Base-by-base conservation (phyloP, 306 rosid genomes). In the Lotus japonicus region DNA sequence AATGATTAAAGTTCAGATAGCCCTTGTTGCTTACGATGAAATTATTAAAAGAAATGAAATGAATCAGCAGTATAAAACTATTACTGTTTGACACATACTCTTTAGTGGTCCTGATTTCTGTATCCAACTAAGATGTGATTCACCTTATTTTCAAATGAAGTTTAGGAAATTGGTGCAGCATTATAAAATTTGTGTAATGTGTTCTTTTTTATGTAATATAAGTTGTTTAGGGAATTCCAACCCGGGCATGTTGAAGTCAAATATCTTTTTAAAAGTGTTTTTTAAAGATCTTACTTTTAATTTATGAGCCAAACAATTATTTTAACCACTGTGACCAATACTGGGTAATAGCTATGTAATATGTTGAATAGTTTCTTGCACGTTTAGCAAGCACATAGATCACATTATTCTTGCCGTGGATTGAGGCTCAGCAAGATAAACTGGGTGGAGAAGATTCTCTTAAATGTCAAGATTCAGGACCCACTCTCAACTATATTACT, bases 331-430 rank as follows among this genome's bases (percentile, higher is more conserved):
- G 23, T 3, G 23, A n/a, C n/a, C n/a, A n/a, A n/a, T n/a, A n/a
- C n/a, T n/a, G n/a, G n/a, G n/a, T n/a, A n/a, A n/a, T 21, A 21
- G 23, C 3, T 21, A 21, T 21, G 23, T 21, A 21, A 44, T 28
- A 13, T 31, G 55, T 2, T 50, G 12, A 3, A 2, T 41, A 51
- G 56, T 41, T 60, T 50, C 35, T 58, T 41, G 58, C 70, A 42
- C 65, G 75, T 50, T 21, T 50, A 17, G 55, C 50, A 17, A 12
- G 46, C 26, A 58, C 50, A 11, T 48, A 58, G 31, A 38, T 39
- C 50, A 28, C 46, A 72, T 78, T 72, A 72, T 78, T 72, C 8
- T 39, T 46, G 28, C 58, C 69, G 64, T 73, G 68, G 76, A 79
- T 68, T 60, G 72, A 38, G 81, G 64, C 21, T 35, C 28, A 54